Evolutionary conservation across 2,329 filamentous ascomycete species (phyloP).

Genomic region (Rhexocercosporidium sp.): DNA sequence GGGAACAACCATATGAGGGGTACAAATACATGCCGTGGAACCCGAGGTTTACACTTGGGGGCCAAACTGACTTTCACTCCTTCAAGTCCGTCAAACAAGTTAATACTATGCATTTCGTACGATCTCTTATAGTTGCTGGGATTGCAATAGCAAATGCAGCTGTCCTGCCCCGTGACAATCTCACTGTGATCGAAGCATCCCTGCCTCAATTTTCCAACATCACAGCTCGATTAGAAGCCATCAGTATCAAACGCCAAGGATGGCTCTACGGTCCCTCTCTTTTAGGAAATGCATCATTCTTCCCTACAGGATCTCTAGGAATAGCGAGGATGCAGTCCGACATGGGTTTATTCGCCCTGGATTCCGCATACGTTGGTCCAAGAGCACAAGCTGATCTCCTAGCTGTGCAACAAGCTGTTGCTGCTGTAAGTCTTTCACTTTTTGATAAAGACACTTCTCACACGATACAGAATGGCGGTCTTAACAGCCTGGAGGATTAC

Average conservation of each 20-base stretch:
- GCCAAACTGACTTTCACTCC: slow-evolving; percentile 4
- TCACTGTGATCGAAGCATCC: not conserved
- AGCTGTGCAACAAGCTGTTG: slow-evolving; percentile 16
- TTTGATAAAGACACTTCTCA: not conserved
- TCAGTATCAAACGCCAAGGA: slow-evolving; percentile 16
- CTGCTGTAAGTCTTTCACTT: not conserved
- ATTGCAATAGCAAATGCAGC: not conserved
- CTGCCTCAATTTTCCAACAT: slow-evolving; percentile 17
- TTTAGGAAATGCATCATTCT: slow-evolving; percentile 19
- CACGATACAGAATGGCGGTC: slow-evolving; percentile 21
- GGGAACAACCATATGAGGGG: not conserved
- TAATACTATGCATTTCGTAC: not conserved
- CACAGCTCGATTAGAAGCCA: slow-evolving; percentile 16
- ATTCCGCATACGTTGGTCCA: slow-evolving; percentile 1
- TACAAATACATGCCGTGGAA: slow-evolving; percentile 5
- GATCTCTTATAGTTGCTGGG: not conserved
- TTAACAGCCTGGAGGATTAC: slow-evolving; percentile 24
- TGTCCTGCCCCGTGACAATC: not conserved
- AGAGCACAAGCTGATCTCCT: slow-evolving; percentile 9
- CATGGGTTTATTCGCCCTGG: slow-evolving; percentile 12
- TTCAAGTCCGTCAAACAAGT: not conserved
- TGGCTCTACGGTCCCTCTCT: slow-evolving; percentile 23
- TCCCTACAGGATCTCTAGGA: slow-evolving; percentile 10
- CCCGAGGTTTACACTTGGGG: not conserved
- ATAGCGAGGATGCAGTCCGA: slow-evolving; percentile 9